A percentile compares a stretch with the other conserved stretches of the same genome.
Evolutionary conservation across 2,329 filamentous ascomycete species (phyloP).

Genomic region (Fusarium sp.): DNA sequence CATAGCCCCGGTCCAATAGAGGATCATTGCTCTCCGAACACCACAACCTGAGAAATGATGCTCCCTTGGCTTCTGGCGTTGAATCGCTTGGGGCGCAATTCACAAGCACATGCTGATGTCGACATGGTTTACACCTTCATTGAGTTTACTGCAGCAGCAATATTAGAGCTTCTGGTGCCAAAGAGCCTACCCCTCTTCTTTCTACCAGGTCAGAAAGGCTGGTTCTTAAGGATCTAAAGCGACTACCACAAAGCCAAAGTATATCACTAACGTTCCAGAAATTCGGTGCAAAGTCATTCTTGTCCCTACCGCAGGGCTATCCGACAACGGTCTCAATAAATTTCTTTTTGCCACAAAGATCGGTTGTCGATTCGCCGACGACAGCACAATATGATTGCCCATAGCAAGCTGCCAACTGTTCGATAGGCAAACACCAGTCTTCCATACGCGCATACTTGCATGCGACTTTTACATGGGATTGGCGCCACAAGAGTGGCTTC

Average conservation of each 20-base stretch:
- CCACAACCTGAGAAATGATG: neutral
- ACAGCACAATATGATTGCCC: neutral
- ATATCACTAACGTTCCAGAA: neutral
- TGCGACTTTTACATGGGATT: conserved; percentile 4
- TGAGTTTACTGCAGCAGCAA: neutral
- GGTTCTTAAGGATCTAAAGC: neutral
- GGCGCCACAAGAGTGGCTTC: conserved; percentile 2
- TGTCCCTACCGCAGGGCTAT: neutral
- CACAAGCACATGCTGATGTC: neutral
- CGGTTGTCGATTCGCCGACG: neutral
- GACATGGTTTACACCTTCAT: neutral
- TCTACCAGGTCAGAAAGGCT: neutral
- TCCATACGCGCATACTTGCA: conserved; percentile 5
- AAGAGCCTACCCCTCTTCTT: neutral
- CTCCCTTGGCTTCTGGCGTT: neutral
- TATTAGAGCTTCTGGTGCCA: no score
- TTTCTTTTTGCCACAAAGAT: neutral
- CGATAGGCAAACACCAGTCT: neutral
- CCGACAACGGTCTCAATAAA: neutral
- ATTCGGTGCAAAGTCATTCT: neutral
- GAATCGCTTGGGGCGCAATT: neutral
- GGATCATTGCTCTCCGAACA: neutral
- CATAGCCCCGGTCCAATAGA: neutral
- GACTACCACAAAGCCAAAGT: neutral
- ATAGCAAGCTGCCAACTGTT: neutral